Base-by-base conservation (phyloP, 2,329 filamentous ascomycete genomes). In the Verruconis gallopava region DNA sequence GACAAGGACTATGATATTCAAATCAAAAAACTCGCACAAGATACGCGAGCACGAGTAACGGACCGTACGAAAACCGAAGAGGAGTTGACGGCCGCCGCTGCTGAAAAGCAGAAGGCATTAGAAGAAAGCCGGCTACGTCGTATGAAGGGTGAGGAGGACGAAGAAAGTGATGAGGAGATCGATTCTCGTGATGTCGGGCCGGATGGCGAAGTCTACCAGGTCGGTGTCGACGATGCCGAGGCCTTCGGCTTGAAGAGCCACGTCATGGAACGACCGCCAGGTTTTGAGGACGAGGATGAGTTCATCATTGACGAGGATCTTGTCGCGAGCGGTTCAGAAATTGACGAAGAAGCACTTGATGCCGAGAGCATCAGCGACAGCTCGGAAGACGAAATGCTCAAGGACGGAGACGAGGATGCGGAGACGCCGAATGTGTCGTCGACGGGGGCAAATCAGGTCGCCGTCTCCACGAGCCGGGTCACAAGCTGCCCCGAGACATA, bases 1-100 rank as follows among this genome's bases (percentile, higher is more conserved):
- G 83, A 94, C 50, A 85, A 81, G 55, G 79, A 93, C 46, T 98
- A 96, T 56, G 91, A 98, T 55, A 66, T 82, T 42, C 73, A 85
- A 42, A 69, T 96, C 28, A 82, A 81, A 53, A 79, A 91, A 57
- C 70, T 96, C 57, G 78, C 85, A 11, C 78, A 81, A 53, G 91
- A 98, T 55, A 80, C 81, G 53, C 77, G 85, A 56, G 85, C 91
- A 1, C 75, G 83, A 51, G 91, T 91, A 4, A 81, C 85, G 2
- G 81, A 91, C 50, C 78, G 85, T 47, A 93, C 85, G 2, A 93
- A 93, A 69, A 94, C 88, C 0, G 84, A 85, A 34, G 88, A 95
- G 52, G 86, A 95, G 59, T 79, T 76, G 57, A 76, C 76, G 2
- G 77, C 77, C 49, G 83, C 88, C 51, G 82, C 93, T 53, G 82